Conservation (phyloP, 768 basidiomycete species). For the Paxillus ammoniavirescens region DNA sequence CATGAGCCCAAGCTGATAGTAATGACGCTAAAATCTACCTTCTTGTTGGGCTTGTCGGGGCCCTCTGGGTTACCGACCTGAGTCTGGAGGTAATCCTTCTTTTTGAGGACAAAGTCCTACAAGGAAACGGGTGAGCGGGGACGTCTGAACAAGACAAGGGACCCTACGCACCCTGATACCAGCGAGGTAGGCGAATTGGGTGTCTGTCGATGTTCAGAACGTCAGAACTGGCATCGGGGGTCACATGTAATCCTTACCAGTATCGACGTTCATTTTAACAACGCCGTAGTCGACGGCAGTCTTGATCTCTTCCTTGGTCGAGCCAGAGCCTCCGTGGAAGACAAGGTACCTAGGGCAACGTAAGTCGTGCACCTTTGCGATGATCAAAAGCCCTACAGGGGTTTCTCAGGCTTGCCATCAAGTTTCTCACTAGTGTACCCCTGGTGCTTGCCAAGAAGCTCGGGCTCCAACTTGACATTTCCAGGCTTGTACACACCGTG, state of each 20-base stretch:
- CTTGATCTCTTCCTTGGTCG: slow-evolving; percentile 91
- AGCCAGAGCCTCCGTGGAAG: slow-evolving; percentile 99
- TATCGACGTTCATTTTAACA: slow-evolving; percentile 99
- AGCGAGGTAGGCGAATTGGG: slow-evolving; percentile 85
- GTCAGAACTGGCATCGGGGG: slow-evolving; percentile 1
- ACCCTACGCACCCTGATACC: slow-evolving; percentile 67
- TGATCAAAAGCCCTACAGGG: slow-evolving; percentile 58
- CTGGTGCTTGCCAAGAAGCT: slow-evolving; percentile 92
- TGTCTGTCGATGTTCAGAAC: slow-evolving; percentile 45
- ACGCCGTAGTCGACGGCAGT: slow-evolving; percentile 91
- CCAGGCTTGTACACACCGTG: slow-evolving; percentile 99
- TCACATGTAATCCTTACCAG: slow-evolving; percentile 39
- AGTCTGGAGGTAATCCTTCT: slow-evolving; percentile 82
- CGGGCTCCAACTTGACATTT: slow-evolving; percentile 92
- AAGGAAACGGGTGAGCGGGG: neutral
- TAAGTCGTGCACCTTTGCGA: slow-evolving; percentile 3
- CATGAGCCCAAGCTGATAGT: neutral
- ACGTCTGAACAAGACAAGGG: neutral
- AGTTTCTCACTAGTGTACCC: slow-evolving; percentile 66
- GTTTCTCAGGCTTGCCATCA: slow-evolving; percentile 61
- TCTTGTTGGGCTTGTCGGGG: slow-evolving; percentile 98
- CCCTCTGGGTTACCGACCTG: slow-evolving; percentile 99
- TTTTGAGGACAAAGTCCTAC: slow-evolving; percentile 82
- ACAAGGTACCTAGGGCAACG: slow-evolving; percentile 75
- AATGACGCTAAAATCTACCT: slow-evolving; percentile 43